These are phyloP conservation scores for Fraxinus sp. DNA, from an alignment of 305 asterid genomes.

Conservation along the genomic window DNA sequence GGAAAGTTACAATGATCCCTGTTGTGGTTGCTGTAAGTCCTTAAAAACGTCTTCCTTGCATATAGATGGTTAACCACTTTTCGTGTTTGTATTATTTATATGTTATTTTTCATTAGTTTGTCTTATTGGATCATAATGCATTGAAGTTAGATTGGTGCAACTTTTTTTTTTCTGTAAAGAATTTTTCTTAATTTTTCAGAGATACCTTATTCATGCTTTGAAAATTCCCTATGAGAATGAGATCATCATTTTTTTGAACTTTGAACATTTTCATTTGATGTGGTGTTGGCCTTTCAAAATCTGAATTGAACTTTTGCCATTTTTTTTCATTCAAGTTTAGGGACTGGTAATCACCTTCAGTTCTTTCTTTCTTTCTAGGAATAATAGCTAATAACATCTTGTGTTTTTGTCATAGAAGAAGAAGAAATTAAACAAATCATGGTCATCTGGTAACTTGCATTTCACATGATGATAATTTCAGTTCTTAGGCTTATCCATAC, in stretches of 20 bases:
- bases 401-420: background rate
- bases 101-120: background rate
- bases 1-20: conserved; percentile 64
- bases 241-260: background rate
- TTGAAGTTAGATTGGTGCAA: background rate
- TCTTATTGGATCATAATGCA: background rate
- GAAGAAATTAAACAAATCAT: background rate
- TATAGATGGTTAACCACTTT: background rate
- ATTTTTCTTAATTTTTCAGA: background rate
- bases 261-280: background rate
- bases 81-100: conserved; percentile 12
- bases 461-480: background rate
- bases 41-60: conserved; percentile 10
- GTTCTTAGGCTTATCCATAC: background rate
- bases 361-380: background rate
- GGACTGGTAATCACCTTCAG: background rate
- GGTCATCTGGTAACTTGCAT: background rate
- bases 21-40: conserved; percentile 80
- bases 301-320: background rate
- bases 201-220: background rate
- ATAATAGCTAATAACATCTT: background rate
- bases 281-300: background rate
- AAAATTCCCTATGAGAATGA: conserved; percentile 5
- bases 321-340: background rate
- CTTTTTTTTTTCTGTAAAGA: background rate